Evolutionary conservation across 2,329 filamentous ascomycete genomes (phyloP).

Genomic region (Xylaria sp.): DNA sequence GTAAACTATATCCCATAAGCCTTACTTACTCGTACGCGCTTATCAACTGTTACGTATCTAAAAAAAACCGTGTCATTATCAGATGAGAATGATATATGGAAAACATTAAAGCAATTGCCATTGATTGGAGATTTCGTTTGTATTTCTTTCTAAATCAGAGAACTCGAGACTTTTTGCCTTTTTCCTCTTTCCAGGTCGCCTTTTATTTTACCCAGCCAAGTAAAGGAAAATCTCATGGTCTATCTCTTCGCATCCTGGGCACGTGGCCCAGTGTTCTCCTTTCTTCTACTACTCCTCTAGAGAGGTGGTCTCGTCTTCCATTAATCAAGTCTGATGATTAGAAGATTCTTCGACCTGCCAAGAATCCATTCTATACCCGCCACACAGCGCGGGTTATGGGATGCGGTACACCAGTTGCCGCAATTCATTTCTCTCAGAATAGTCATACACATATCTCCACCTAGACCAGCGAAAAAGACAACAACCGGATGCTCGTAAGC

Average conservation of each 20-base stretch:
- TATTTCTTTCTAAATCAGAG: constrained; percentile 37
- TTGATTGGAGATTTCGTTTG: constrained; percentile 42
- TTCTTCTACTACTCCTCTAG: constrained; percentile 25
- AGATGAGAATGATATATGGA: background rate
- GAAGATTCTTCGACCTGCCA: constrained; percentile 16
- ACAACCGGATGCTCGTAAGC: constrained; percentile 23
- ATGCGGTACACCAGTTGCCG: constrained; percentile 9
- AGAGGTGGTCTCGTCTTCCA: constrained; percentile 22
- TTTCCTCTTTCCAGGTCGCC: constrained; percentile 20
- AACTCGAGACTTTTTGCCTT: constrained; percentile 24
- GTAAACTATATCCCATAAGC: background rate
- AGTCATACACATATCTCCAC: constrained; percentile 28
- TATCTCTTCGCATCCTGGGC: constrained; percentile 28
- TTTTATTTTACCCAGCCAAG: constrained; percentile 15
- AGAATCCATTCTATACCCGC: constrained; percentile 12
- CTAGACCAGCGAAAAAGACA: constrained; percentile 25
- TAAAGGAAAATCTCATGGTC: constrained; percentile 27
- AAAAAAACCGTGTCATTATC: background rate
- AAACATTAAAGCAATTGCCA: background rate
- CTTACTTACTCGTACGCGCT: too few relatives aligned
- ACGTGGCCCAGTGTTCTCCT: constrained; percentile 13
- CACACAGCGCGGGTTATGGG: constrained; percentile 1
- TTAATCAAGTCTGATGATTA: constrained; percentile 5
- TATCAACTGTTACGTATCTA: background rate
- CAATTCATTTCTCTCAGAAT: constrained; percentile 27